Evolutionary conservation across 208 protist genomes (phyloP).

Genomic region (Crithidia brevicula): DNA sequence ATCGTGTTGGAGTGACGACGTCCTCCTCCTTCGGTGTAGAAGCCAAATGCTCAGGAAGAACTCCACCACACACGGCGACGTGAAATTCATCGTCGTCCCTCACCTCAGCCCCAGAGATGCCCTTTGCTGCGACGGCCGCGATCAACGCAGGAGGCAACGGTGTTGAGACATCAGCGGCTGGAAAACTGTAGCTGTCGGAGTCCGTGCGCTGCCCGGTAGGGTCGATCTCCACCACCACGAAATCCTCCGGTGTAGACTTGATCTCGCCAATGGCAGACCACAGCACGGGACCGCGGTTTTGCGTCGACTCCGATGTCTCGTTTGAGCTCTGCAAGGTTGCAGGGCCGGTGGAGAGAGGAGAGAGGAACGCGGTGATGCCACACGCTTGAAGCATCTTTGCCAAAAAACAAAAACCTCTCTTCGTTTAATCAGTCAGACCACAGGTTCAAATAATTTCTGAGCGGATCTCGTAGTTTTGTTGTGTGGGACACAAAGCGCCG

Average conservation of each 20-base stretch:
- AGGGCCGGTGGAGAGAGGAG: neutral
- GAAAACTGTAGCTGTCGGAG: conserved; percentile 32
- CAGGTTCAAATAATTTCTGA: no score
- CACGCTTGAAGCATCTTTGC: conserved; percentile 80
- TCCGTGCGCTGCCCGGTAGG: conserved; percentile 57
- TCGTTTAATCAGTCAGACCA: no score
- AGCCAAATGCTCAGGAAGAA: no score
- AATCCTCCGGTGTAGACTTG: conserved; percentile 68
- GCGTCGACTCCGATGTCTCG: neutral
- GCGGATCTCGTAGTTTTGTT: no score
- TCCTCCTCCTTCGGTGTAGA: neutral
- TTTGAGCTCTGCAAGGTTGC: neutral
- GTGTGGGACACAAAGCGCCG: no score
- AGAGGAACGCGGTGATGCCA: conserved; percentile 48
- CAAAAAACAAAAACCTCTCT: no score
- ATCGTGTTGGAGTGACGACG: neutral
- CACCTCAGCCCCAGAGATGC: neutral
- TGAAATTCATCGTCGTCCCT: neutral
- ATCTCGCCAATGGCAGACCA: conserved; percentile 38
- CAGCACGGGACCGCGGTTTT: neutral
- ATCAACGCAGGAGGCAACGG: no score
- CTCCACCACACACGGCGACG: no score
- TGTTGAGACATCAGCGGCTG: neutral
- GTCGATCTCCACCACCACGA: conserved; percentile 83
- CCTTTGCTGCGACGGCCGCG: no score